Conservation (phyloP, 208 protist genomes). For the Naegleria lovaniensis region DNA sequence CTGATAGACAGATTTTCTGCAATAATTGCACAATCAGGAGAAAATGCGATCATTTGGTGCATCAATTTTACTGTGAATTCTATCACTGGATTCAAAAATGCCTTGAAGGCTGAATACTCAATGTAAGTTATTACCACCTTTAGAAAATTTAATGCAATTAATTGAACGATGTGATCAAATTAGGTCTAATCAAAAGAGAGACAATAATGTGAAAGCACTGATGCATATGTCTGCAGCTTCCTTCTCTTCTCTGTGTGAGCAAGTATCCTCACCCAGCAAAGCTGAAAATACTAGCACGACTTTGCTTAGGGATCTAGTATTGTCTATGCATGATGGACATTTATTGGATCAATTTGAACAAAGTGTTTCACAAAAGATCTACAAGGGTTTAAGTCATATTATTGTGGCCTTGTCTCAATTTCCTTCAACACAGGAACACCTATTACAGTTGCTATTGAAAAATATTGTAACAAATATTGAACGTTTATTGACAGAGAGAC, state of each 20-base stretch:
- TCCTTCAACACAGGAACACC: neutral
- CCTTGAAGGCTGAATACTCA: neutral
- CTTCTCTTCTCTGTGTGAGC: neutral
- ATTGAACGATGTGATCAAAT: no score
- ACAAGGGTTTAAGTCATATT: neutral
- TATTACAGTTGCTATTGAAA: neutral
- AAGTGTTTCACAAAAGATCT: neutral
- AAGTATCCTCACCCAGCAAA: neutral
- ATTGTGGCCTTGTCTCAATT: neutral
- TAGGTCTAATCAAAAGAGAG: neutral
- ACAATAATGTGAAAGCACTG: neutral
- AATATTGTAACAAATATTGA: neutral
- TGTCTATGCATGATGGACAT: neutral
- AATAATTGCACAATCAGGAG: neutral
- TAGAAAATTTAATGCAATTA: no score
- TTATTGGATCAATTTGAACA: neutral
- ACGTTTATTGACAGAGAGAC: neutral
- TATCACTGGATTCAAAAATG: neutral
- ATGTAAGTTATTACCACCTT: neutral
- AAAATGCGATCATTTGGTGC: neutral
- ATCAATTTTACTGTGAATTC: neutral
- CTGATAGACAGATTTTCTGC: neutral
- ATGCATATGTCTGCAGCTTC: neutral
- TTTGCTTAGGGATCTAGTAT: neutral
- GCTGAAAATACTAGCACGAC: neutral